Evolutionary conservation across 257 asterid species (phyloP).

Genomic region (Przewalskia tangutica): DNA sequence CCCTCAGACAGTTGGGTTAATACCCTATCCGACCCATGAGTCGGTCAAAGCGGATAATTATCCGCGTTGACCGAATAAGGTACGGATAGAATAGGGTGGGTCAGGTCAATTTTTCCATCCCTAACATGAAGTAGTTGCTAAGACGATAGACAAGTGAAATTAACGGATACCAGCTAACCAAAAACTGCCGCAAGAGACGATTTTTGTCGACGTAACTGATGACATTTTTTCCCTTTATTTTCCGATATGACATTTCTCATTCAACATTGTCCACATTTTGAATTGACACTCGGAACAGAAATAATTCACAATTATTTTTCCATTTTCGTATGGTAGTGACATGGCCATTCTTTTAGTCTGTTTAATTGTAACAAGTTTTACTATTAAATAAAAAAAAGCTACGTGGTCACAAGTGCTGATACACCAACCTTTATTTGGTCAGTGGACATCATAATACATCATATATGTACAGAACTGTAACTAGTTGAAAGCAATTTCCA

Average conservation of each 20-base stretch:
- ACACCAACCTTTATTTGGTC: not conserved
- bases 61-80: too few species aligned
- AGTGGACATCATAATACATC: not conserved
- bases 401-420: not conserved
- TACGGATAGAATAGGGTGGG: too few species aligned
- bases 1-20: too few species aligned
- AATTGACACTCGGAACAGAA: not conserved
- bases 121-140: too few species aligned
- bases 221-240: not conserved
- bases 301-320: not conserved
- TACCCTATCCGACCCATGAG: too few species aligned
- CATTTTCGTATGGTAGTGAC: not conserved
- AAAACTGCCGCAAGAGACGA: not conserved
- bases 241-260: not conserved
- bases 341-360: too few species aligned
- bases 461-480: not conserved
- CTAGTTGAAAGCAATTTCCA: not conserved
- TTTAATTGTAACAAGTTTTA: not conserved
- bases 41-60: too few species aligned
- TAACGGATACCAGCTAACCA: too few species aligned
- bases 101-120: too few species aligned
- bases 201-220: not conserved
- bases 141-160: too few species aligned
- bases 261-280: not conserved
- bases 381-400: not conserved